Evolutionary conservation across 176 grass and related monocot genomes (phyloP).

Genomic region (Musa acuminata): DNA sequence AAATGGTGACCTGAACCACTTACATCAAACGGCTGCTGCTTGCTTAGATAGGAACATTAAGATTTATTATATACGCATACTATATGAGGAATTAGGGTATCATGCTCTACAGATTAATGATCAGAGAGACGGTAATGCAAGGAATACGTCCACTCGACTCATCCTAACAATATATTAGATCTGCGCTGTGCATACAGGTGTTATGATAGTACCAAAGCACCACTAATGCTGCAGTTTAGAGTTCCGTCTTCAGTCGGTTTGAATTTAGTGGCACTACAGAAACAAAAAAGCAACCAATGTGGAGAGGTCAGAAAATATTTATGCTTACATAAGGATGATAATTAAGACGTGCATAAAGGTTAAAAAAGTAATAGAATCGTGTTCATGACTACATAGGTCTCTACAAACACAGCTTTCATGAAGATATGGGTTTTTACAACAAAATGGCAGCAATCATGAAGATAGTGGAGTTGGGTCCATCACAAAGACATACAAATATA

Average conservation of each 20-base stretch:
- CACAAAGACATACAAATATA: too few relatives aligned
- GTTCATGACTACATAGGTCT: too few relatives aligned
- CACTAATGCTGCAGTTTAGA: slow-evolving; percentile 3
- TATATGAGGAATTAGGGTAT: neutral
- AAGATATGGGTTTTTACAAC: too few relatives aligned
- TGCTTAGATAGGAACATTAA: neutral
- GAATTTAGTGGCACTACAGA: slow-evolving; percentile 6
- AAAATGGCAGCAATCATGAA: too few relatives aligned
- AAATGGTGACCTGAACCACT: too few relatives aligned
- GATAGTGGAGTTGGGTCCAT: too few relatives aligned
- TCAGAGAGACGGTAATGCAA: neutral
- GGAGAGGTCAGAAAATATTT: neutral
- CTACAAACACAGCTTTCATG: too few relatives aligned
- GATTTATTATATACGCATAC: neutral
- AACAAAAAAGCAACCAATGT: neutral
- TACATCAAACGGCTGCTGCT: neutral
- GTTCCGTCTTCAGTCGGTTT: slow-evolving; percentile 20
- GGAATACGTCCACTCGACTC: neutral
- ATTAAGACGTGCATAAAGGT: neutral
- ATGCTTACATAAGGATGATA: neutral
- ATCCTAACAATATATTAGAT: neutral
- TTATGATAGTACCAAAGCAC: neutral
- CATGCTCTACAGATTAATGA: neutral
- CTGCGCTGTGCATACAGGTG: neutral
- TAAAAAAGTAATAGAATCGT: too few relatives aligned